Base-by-base conservation (phyloP, 1,284 basidiomycete species). In the Leccinum pachyderme region DNA sequence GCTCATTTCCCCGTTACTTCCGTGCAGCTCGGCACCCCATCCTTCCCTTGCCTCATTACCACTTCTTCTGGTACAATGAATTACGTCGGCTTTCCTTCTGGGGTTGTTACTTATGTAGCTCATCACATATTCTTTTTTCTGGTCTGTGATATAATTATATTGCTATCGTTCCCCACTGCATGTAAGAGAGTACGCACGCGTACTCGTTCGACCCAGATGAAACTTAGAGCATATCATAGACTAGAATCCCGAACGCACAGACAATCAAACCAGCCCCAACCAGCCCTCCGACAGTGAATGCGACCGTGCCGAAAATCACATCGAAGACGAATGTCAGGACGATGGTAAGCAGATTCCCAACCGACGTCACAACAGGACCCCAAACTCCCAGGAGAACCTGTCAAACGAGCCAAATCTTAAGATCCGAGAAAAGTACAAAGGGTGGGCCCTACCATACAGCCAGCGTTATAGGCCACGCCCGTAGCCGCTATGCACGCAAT, bases 331-430 rank as follows among this genome's bases (percentile, higher is more conserved):
- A 81, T 27, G 91, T 87, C 46, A 94, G 78, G 28, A 93, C 87
- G 61, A 93, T 93, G 7, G 92, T 93, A 49, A 93, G 77, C 18
- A 95, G 77, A 68, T 81, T 89, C 45, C 90, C 91, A 41, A 93
- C 90, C 7, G 89, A 90, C n/a, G 83, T 83, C 49, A 92, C 80
- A 45, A 94, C 83, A 2, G 92, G 91, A 6, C 92, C 93, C 91
- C 90, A 94, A 12, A 88, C 67, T 18, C 86, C 86, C 39, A 94
- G 71, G 2, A 93, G 73, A 53, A 91, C 81, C 90, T 92, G 58
- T 12, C 54, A 55, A 53, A 48, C 7, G 11, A 39, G 11, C 15
- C 28, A 25, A 29, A 56, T 53, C 5, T 28, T 54, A 47, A 63
- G 53, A 48, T 45, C 39, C 8, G 13, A 47, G 15, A 32, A 28